Conservation (phyloP, 2,329 filamentous ascomycete genomes). For the Diaporthe ilicicola region DNA sequence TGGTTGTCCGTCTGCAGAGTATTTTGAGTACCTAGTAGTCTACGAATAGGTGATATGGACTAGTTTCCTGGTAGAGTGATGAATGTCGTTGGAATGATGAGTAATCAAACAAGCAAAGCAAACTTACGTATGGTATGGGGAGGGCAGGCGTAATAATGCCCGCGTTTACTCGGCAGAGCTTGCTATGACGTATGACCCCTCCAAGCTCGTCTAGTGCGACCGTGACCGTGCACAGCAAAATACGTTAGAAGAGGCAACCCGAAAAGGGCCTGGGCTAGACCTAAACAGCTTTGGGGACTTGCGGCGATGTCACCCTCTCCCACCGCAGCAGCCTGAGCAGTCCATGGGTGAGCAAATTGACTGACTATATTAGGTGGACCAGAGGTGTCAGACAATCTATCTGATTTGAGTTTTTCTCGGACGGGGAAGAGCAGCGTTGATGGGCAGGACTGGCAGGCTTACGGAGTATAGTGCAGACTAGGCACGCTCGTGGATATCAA, state of each 20-base stretch:
- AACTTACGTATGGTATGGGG: not conserved
- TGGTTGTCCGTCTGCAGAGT: not conserved
- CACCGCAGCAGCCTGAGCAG: not conserved
- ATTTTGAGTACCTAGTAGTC: not conserved
- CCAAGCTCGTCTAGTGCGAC: not conserved
- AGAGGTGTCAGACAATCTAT: not conserved
- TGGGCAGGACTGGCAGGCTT: not conserved
- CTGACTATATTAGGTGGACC: not conserved
- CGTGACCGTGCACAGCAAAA: not conserved
- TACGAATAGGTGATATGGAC: not conserved
- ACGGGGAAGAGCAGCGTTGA: not conserved
- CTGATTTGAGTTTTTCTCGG: not conserved
- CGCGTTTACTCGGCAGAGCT: too few relatives aligned
- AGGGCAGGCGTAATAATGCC: too few relatives aligned
- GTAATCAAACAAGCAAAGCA: not conserved
- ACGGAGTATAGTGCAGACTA: too few relatives aligned
- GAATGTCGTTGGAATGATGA: conserved; percentile 13
- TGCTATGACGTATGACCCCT: conserved; percentile 9
- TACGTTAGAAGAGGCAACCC: not conserved
- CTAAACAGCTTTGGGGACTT: not conserved
- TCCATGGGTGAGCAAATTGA: not conserved
- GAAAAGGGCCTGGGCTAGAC: not conserved
- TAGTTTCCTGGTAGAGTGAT: not conserved
- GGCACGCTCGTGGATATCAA: not conserved
- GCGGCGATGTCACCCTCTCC: not conserved